These are phyloP conservation scores for Eucalyptus decipiens DNA, from an alignment of 345 rosid species.

Conservation along the genomic window DNA sequence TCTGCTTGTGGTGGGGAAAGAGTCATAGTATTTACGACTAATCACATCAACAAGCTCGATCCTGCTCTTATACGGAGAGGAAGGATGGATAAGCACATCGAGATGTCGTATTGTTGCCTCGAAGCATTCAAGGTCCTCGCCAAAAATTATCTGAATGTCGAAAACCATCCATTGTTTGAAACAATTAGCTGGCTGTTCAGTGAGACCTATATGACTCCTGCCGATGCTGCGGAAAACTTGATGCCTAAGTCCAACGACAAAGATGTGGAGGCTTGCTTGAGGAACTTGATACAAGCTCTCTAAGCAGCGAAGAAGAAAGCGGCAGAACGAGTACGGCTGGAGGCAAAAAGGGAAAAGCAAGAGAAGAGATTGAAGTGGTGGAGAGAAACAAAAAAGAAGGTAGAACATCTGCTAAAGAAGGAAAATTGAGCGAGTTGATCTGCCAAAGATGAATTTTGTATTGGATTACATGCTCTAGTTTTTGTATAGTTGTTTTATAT, in stretches of 20 bases:
- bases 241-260: not conserved
- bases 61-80: slow-evolving; percentile 10
- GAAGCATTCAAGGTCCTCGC: not conserved
- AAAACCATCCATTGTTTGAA: not conserved
- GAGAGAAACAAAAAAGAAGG: not conserved
- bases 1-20: slow-evolving; percentile 9
- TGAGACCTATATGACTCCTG: not conserved
- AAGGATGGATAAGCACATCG: slow-evolving; percentile 15
- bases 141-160: not conserved
- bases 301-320: not conserved
- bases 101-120: not conserved
- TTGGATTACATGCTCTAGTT: not conserved
- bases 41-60: slow-evolving; percentile 2
- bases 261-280: not conserved
- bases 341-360: not conserved
- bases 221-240: slow-evolving; percentile 7
- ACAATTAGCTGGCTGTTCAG: not conserved
- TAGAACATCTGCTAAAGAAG: not conserved
- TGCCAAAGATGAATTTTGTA: not conserved
- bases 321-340: not conserved
- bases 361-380: not conserved
- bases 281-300: not conserved
- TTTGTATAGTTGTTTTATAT: not conserved
- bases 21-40: slow-evolving; percentile 5
- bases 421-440: not conserved